Evolutionary conservation across 169 alveolate genomes (phyloP), one percentile per base, ranked within the genome.

Genomic region (Plasmodium knowlesi): DNA sequence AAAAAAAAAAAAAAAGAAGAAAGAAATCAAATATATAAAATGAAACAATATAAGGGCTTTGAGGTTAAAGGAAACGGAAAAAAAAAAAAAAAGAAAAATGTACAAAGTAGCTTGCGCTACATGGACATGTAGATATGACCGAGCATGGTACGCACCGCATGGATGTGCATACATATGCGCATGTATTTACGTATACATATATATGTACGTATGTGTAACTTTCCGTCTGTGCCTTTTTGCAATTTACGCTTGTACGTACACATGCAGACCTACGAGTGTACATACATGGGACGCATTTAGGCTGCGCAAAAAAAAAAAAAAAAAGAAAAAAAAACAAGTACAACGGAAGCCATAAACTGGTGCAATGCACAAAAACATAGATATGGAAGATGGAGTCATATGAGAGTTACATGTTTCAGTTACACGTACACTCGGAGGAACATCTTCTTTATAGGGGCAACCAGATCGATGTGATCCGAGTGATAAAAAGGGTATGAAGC

Each of bases 161-260:
- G 30, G 71, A 32, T 79, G 84, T 41, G 73, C 30, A 39, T 79
- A 12, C 54, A n/a, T 41, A 79, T 79, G 32, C 8, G n/a, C 84
- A 41, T 3, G 57, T 79, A 43, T 41, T 41, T 22, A 39, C 25
- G 39, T 16, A 79, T 43, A 39, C 19, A 39, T 30, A 32, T 76
- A 76, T 76, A 76, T 30, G 67, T 76, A 50, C 25, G 5, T 76
- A 32, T 76, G 50, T 32, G 50, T 76, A 67, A 1, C 53, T 8
- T 37, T 25, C 32, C 46, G 50, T 10, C 41, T 14, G 83, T 76
- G 83, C 46, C 61, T 14, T 14, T 50, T 50, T 1, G 22, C 61
- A 12, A 50, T 12, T 8, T 67, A 67, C 37, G 5, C 16, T 8
- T 67, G 37, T 67, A 67, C 9, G 76, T 67, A 67, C 37, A 67